Evolutionary conservation across 2,329 filamentous ascomycete genomes (phyloP), one percentile per base, ranked within the genome.

Genomic region (Phyllosticta citribraziliensis): DNA sequence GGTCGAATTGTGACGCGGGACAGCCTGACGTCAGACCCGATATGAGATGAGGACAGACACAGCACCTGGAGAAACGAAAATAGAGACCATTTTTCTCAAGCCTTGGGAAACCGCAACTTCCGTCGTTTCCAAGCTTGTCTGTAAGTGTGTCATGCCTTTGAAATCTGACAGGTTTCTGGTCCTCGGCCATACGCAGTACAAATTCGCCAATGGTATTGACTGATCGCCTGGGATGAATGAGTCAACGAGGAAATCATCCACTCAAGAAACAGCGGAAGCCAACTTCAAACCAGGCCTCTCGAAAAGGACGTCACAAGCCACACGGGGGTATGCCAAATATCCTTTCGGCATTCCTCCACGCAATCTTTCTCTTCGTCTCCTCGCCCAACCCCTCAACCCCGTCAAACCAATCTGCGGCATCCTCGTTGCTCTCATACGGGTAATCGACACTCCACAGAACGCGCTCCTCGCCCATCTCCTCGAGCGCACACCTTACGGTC

Each of bases 391-490:
- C 55, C 20, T 56, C 55, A 14, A 70, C 67, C 10, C 66, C 64
- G 67, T 78, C 77, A 66, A 75, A 76, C 75, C 76, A 78, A 3
- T 67, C 73, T 65, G 76, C 78, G 1, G 66, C 74, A 70, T 77
- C 74, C 58, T 65, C 67, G 61, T 75, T 75, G 2, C 68, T 75
- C 73, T 81, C 80, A 59, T 78, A 82, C 0, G 80, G 80, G 63
- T 82, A 82, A 65, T 82, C 80, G 2, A 82, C 77, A 1, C 75
- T 78, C 66, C 81, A 82, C 22, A 82, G 64, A 40, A 82, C 79
- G 0, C 80, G 69, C 58, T 82, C 79, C 2, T 78, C 70, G 6
- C 80, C 76, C 33, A 84, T 71, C 64, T 82, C 75, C 20, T 74
- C 72, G n/a, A 80, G 72, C 52, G 76, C 78, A 57, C 76, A 83